Base-by-base conservation (phyloP, 2,329 filamentous ascomycete species). In the Sclerotinia minor region DNA sequence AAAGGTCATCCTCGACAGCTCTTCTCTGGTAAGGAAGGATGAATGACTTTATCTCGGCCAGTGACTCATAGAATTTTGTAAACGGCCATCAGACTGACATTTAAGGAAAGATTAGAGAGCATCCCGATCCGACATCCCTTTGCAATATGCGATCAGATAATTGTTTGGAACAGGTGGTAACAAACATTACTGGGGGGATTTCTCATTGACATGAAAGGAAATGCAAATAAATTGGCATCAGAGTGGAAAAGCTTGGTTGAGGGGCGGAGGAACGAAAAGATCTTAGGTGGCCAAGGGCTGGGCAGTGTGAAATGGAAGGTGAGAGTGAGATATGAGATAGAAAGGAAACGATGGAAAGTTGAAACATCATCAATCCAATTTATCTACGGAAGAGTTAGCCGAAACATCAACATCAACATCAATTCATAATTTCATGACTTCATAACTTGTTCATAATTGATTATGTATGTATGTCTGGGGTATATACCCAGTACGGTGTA, bases 171-270 rank as follows among this genome's bases (percentile, higher is more conserved):
- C 35, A 57, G 19, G 9, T 41, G 38, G 38, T 41, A 41, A 44
- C 19, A 26, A 26, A 44, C 15, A 19, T 41, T n/a, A n/a, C n/a
- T n/a, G 21, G n/a, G 24, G 13, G 29, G 29, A 3, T 29, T n/a
- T n/a, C n/a, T 24, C 0, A 50, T 24, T 21, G 32, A 57, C 17
- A 38, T 26, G 32, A 24, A 15, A 38, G 15, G 7, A 38, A 57
- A 38, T 35, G 21, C 21, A 57, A 57, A 57, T 57, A 57, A 49
- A 60, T 60, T 60, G 58, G 58, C 58, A 49, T 49, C 13, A 60
- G 58, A 49, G 58, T 47, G 58, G 58, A 60, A 60, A 60, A 60
- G 58, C 58, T 60, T 60, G 58, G 41, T 60, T 29, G 17, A 47
- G 35, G 44, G 58, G 58, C 58, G 58, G 58, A 60, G 41, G 41